These are phyloP conservation scores for Plantago major DNA, from an alignment of 257 asterid genomes.

Conservation along the genomic window DNA sequence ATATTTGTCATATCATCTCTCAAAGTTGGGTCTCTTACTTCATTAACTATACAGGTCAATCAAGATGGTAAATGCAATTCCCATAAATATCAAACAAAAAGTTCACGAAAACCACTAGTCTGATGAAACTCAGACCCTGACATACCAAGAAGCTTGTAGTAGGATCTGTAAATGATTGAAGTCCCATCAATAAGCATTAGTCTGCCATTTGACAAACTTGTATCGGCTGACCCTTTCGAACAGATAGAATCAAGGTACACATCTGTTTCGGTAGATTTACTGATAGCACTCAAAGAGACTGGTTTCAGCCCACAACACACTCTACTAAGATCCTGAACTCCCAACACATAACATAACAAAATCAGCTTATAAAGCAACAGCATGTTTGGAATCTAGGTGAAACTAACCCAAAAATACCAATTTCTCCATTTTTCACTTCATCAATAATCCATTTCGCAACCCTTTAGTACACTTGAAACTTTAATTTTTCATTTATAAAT, in stretches of 20 bases:
- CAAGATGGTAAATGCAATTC: too few relatives aligned
- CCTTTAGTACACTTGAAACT: too few relatives aligned
- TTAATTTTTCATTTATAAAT: too few relatives aligned
- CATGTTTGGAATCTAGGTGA: not conserved
- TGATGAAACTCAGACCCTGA: not conserved
- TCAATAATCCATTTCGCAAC: too few relatives aligned
- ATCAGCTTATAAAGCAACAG: not conserved
- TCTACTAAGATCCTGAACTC: conserved; percentile 35
- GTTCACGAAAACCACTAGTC: too few relatives aligned
- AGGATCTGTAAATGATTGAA: conserved; percentile 81
- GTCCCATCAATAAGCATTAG: conserved; percentile 96
- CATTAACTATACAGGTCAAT: not conserved
- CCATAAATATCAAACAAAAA: too few relatives aligned
- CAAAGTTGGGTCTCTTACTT: not conserved
- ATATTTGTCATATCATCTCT: not conserved
- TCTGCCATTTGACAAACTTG: conserved; percentile 55
- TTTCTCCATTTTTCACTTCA: not conserved
- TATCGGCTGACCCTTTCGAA: conserved; percentile 30
- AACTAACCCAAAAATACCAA: not conserved
- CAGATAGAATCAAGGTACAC: not conserved
- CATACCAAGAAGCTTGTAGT: conserved; percentile 89
- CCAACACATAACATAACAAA: conserved; percentile 11
- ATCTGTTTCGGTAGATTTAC: conserved; percentile 30
- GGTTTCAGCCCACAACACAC: conserved; percentile 27
- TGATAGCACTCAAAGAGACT: conserved; percentile 28